Conservation (phyloP, 805 yeast species). For the Lipomyces anomalus region DNA sequence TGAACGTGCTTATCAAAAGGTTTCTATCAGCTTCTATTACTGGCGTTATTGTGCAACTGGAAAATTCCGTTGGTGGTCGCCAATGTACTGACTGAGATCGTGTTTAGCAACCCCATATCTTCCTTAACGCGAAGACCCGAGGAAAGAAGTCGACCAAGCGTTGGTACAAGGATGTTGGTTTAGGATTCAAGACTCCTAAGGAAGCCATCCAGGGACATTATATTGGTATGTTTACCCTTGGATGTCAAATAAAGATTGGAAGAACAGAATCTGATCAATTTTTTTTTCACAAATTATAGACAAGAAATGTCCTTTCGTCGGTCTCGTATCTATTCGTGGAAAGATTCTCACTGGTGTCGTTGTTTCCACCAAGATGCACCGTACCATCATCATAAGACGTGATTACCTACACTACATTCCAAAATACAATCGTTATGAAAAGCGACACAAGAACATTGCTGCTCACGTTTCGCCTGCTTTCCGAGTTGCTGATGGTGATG, state of each 20-base stretch:
- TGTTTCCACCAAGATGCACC: conserved; percentile 99
- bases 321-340: conserved; percentile 98
- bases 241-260: not conserved
- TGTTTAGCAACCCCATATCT: conserved; percentile 97
- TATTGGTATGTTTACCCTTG: conserved; percentile 55
- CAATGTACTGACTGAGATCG: conserved; percentile 1
- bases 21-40: too few species aligned
- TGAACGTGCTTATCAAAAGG: conserved; percentile 99
- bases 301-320: conserved; percentile 99
- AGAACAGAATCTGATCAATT: not conserved
- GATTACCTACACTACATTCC: conserved; percentile 99
- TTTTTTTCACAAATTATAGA: conserved; percentile 18
- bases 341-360: conserved; percentile 98
- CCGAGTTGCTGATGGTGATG: conserved; percentile 99
- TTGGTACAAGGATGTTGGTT: conserved; percentile 99
- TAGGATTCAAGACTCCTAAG: conserved; percentile 99
- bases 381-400: conserved; percentile 99
- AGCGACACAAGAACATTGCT: conserved; percentile 99
- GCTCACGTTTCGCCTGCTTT: conserved; percentile 99
- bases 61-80: not conserved
- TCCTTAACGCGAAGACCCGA: conserved; percentile 99
- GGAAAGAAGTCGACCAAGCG: conserved; percentile 98
- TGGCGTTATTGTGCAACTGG: conserved; percentile 1
- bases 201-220: conserved; percentile 97
- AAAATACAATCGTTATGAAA: conserved; percentile 99